These are phyloP conservation scores for Beverwykella pulmonaria DNA, from an alignment of 495 filamentous ascomycete genomes.

Conservation along the genomic window DNA sequence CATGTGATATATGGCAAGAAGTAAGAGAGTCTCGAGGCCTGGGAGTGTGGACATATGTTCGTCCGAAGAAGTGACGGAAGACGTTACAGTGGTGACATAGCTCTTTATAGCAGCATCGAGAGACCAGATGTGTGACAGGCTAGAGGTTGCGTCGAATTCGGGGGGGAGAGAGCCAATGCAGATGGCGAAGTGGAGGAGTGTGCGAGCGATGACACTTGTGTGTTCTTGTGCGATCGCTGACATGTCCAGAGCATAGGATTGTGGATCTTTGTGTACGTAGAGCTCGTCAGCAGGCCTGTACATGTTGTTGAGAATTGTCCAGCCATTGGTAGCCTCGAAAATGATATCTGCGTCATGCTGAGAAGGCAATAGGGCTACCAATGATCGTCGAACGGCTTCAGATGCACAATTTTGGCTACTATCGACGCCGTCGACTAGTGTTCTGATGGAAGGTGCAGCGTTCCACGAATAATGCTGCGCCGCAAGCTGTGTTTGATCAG, in stretches of 20 bases:
- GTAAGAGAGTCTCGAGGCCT: conserved; percentile 32
- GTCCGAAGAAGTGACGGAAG: conserved; percentile 26
- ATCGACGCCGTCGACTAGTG: conserved; percentile 20
- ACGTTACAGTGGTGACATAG: conserved; percentile 29
- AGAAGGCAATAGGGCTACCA: conserved; percentile 30
- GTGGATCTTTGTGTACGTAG: conserved; percentile 27
- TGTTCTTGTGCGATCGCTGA: conserved; percentile 19
- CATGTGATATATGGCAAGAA: conserved; percentile 27
- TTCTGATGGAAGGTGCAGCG: conserved; percentile 23
- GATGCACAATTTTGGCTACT: not conserved
- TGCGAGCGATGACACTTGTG: conserved; percentile 24
- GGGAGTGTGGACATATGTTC: conserved; percentile 32
- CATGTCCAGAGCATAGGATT: conserved; percentile 30
- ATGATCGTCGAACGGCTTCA: conserved; percentile 16
- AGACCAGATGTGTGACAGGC: conserved; percentile 16
- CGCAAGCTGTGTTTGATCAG: conserved; percentile 14
- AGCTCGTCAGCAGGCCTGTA: conserved; percentile 26
- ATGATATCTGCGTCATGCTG: conserved; percentile 31
- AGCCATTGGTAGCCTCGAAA: conserved; percentile 30
- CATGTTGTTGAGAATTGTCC: conserved; percentile 21
- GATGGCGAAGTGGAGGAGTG: conserved; percentile 31
- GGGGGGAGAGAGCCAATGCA: conserved; percentile 28
- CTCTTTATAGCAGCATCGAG: conserved; percentile 28
- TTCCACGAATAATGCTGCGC: conserved; percentile 15
- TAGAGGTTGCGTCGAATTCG: conserved; percentile 12